Base-by-base conservation (phyloP, 306 rosid species). In the Rosa rugosa region DNA sequence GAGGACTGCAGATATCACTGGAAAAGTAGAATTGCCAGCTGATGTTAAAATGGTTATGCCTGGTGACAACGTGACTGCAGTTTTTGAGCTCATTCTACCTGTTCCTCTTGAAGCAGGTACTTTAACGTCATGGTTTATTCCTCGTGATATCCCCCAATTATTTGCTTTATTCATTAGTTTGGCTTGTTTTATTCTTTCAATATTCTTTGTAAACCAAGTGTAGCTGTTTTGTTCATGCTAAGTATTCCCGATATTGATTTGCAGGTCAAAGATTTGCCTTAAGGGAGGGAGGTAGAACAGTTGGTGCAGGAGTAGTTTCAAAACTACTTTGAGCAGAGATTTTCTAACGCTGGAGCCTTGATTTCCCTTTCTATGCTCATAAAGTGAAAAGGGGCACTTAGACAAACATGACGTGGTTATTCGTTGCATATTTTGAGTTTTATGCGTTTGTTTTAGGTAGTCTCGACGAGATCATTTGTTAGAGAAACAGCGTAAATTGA, bases 271-370 rank as follows among this genome's bases (percentile, higher is more conserved):
- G 99, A 90, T 96, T 95, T 93, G 98, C 98, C 49, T 87, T 96
- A 85, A 89, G 99, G 85, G 99, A 96, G 85, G 99, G 99, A 49
- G 98, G 99, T 45, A 96, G 99, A 86, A 96, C 99, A 7, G 99
- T 96, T 65, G 99, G 99, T 79, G 99, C 99, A 1, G 99, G 99
- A 69, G 99, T 96, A 80, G 99, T 96, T 70, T 93, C 99, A 6
- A 96, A 96, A 91, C 92, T 93, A 81, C 65, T 93, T 69, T 93
- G 80, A 86, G 77, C 85, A 85, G 85, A 89, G 84, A 40, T 67
- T 36, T 27, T 50, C 71, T 22, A 13, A 62, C 5, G 14, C 62
- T 14, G 47, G 50, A 23, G 49, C 63, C 44, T 64, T 40, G 51
- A 66, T 31, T 49, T 44, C 72, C 14, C 69, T 41, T 51, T 75